Evolutionary conservation across 768 basidiomycete species (phyloP), one percentile per base, ranked within the genome.

Genomic region (Tubosaeta brunneosetosa): DNA sequence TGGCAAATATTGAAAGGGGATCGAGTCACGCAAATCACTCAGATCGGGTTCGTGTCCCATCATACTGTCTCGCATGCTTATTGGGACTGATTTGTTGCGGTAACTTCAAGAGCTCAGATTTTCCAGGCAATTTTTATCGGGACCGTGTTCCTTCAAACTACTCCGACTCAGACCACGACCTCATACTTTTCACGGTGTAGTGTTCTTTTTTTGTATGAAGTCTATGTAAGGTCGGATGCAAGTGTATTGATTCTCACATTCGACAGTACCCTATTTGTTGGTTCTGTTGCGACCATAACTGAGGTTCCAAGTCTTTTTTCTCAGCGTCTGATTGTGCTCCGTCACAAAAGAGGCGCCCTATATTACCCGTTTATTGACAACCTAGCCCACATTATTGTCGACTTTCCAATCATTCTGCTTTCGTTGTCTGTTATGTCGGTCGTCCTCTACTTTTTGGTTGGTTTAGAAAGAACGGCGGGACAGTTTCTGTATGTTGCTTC

Each of bases 171-270:
- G n/a, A n/a, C n/a, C 31, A 78, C 79, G 2, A 46, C 41, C 16
- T 48, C 51, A n/a, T 68, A 56, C 49, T 62, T 58, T 49, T 83
- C 85, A n/a, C 80, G 89, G 17, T 88, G 87, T 37, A 84, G 88
- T 69, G 75, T 86, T 22, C 72, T 92, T 17, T 91, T 87, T 77
- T 88, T 90, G 79, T 85, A 64, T 32, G 80, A 69, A 32, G 34
- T 16, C 33, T 16, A 19, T 9, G 3, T 17, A 7, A 27, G 11
- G 19, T 19, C n/a, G 1, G 3, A 29, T 43, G n/a, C 17, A 49
- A 17, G 13, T 3, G 16, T 1, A 40, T 9, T 60, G 25, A 12
- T 40, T 10, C 9, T 29, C 48, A 1, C 14, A 1, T 75, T 41
- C 70, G 71, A 52, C 74, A 77, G 55, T 71, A 72, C 17, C 66